Evolutionary conservation across 2,329 filamentous ascomycete species (phyloP), one percentile per base, ranked within the genome.

Genomic region (Aspergillus piperis): DNA sequence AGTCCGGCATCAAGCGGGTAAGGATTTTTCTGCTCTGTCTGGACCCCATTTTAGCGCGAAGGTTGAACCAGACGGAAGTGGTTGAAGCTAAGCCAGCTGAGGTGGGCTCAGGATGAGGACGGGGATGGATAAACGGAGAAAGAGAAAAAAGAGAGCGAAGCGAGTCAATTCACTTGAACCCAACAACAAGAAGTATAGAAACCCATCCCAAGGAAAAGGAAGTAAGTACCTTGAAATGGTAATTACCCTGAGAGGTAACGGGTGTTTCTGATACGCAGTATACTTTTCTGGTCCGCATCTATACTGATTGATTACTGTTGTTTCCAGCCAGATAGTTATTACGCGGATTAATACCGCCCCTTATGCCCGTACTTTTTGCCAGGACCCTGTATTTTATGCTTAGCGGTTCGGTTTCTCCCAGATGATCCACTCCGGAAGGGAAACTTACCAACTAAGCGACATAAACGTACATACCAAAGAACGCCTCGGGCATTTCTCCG

Each of bases 381-480:
- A 30, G 44, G 47, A 32, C 25, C 47, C 47, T 30, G 47, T 50
- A 50, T 50, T 50, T 50, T 50, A 50, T 50, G 47, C 47, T 25
- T 5, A 17, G 41, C 41, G 19, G 41, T 44, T 44, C 41, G 41
- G 41, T 19, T 23, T 13, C 11, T 15, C 11, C 19, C 17, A 23
- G 17, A 19, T 23, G 41, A 21, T 44, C 41, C 41, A 44, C 41
- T 44, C 11, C 8, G n/a, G 25, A 27, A 15, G 5, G 19, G 8
- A 44, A 44, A 44, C 19, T 44, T 44, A 44, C 41, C 32, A 44
- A 44, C 41, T 5, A 44, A 13, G 41, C 17, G 41, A 36, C 32
- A 36, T 27, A 8, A 8, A 8, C 25, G 25, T 27, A 27, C 25
- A 27, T 44, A 13, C 21, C 19, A 19, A 44, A 19, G 41, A 13